Evolutionary conservation across 2,329 filamentous ascomycete species (phyloP).

Genomic region (Diaporthe capsici): DNA sequence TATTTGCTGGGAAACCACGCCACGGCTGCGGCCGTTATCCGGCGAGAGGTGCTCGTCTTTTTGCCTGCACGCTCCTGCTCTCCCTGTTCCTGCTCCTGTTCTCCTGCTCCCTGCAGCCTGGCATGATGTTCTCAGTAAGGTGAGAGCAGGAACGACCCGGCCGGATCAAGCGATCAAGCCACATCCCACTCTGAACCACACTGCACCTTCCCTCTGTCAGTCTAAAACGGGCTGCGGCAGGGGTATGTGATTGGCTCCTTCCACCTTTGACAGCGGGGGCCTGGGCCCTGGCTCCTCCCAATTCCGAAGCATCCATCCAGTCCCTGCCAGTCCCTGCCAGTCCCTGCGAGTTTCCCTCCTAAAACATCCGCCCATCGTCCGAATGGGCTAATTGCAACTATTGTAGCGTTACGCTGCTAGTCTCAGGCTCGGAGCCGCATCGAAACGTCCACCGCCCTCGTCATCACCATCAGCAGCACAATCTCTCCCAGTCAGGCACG

Average conservation of each 20-base stretch:
- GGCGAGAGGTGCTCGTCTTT: background rate
- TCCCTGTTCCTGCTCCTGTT: background rate
- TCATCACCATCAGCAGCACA: background rate
- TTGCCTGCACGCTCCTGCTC: background rate
- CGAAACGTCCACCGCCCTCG: constrained; percentile 4
- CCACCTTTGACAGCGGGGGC: constrained; percentile 6
- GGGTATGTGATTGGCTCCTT: constrained; percentile 25
- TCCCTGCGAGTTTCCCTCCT: background rate
- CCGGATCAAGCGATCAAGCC: constrained; percentile 19
- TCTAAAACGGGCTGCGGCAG: constrained; percentile 35
- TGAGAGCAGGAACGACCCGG: background rate
- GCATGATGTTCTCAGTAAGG: constrained; percentile 4
- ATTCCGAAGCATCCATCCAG: constrained; percentile 16
- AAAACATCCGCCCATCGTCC: constrained; percentile 14
- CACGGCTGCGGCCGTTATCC: constrained; percentile 33
- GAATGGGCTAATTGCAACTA: background rate
- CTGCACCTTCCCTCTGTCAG: constrained; percentile 16
- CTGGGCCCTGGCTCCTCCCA: background rate
- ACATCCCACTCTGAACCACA: constrained; percentile 27
- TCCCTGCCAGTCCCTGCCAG: background rate
- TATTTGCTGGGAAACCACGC: constrained; percentile 30
- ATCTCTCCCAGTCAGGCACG: background rate
- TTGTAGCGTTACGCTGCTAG: constrained; percentile 12
- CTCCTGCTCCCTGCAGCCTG: constrained; percentile 1
- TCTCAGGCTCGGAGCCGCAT: constrained; percentile 24